Conservation (phyloP, 2,329 filamentous ascomycete genomes). For the Xylaria sp. region DNA sequence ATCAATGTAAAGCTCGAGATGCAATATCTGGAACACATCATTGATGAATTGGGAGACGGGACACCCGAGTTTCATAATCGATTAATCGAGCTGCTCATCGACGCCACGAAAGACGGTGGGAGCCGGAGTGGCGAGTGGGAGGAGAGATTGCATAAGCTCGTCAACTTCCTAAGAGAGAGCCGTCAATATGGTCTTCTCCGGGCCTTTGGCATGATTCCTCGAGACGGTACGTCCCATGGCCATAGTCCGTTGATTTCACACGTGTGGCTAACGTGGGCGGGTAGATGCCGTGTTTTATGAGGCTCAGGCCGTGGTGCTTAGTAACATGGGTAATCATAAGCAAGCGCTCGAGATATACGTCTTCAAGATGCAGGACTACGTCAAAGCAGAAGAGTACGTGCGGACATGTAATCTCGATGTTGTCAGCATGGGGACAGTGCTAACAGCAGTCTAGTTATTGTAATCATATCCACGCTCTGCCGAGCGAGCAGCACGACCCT, state of each 20-base stretch:
- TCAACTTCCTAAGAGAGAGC: slow-evolving; percentile 77
- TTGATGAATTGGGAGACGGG: slow-evolving; percentile 82
- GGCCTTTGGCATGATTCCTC: slow-evolving; percentile 78
- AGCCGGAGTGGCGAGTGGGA: slow-evolving; percentile 57
- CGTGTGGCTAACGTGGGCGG: no score
- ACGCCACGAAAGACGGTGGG: slow-evolving; percentile 47
- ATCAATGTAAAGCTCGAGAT: slow-evolving; percentile 76
- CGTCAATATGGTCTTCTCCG: slow-evolving; percentile 79
- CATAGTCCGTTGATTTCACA: no score
- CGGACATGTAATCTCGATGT: neutral
- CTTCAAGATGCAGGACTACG: slow-evolving; percentile 86
- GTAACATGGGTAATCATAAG: slow-evolving; percentile 93
- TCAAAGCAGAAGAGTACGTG: slow-evolving; percentile 88
- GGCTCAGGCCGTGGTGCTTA: slow-evolving; percentile 85
- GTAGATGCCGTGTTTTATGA: slow-evolving; percentile 90
- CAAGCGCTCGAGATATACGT: slow-evolving; percentile 98
- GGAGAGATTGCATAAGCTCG: slow-evolving; percentile 67
- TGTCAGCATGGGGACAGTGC: neutral
- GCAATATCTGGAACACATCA: slow-evolving; percentile 87
- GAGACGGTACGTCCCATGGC: slow-evolving; percentile 63
- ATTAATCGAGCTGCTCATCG: slow-evolving; percentile 72
- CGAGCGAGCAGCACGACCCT: slow-evolving; percentile 31
- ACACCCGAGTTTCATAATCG: slow-evolving; percentile 87
- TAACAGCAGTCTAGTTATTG: slow-evolving; percentile 68
- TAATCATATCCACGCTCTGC: slow-evolving; percentile 72